Evolutionary conservation across 1,139 yeast species (phyloP), one percentile per base, ranked within the genome.

Genomic region (Candida tropicalis): DNA sequence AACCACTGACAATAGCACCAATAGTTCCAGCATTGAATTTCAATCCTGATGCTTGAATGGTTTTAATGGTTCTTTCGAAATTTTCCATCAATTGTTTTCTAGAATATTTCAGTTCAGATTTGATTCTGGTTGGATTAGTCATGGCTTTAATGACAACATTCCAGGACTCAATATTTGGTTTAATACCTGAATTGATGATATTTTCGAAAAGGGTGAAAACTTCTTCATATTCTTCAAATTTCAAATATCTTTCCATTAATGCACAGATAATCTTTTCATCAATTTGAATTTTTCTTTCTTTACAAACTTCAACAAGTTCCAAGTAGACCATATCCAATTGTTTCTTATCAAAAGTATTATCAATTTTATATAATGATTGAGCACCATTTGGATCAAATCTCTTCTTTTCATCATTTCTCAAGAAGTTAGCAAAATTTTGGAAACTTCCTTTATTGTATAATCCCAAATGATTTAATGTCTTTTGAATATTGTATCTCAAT

Each of bases 321-420:
- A 49, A 50, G 43, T 58, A 70, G 16, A 63, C 49, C 12, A 46
- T 45, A 41, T 56, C 54, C 47, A 73, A 54, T 3, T 42, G 41
- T 17, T 43, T 47, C 11, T 44, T 41, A 45, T 63, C 66, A 31
- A 58, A 49, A 1, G 65, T 62, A 6, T 41, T 43, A 34, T 58
- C 59, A 39, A 72, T 62, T 37, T 54, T 56, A 17, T 45, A 52
- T 38, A 57, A 52, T 12, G 65, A 61, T 6, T 49, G 40, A 0
- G 48, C 39, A 2, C 73, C 65, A 48, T 71, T 71, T 13, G 77
- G 75, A 51, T 72, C 70, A 48, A 68, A 53, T 31, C 56, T 55
- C 29, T 36, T 23, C 25, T 29, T 35, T 16, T 32, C 15, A 11
- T 44, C 43, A 5, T 22, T 13, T 25, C 29, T 23, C 3, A 49